Percentiles rank a stretch among this genome's conserved stretches.
These are phyloP conservation scores for Xylaria intraflava DNA, from an alignment of 495 filamentous ascomycete species.

Conservation along the genomic window DNA sequence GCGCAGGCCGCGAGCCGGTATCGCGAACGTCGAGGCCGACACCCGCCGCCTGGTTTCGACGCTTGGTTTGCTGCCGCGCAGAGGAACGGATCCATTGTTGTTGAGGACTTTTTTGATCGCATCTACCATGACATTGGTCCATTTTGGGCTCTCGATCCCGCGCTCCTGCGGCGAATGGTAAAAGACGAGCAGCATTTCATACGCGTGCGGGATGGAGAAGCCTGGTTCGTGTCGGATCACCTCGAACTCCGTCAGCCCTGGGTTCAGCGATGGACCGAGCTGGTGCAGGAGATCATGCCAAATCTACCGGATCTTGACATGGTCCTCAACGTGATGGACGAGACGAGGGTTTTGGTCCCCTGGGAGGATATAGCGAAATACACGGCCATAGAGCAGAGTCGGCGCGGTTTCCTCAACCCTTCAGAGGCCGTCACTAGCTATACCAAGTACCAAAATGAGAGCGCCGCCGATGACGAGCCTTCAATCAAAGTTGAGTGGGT, in stretches of 20 bases:
- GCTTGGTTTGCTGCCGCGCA: conserved; percentile 52
- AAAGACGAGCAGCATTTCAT: conserved; percentile 36
- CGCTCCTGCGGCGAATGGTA: conserved; percentile 37
- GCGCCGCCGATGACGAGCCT: conserved; percentile 1
- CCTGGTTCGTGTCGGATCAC: conserved; percentile 31
- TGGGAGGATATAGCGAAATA: conserved; percentile 48
- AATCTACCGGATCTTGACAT: conserved; percentile 55
- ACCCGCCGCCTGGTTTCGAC: conserved; percentile 57
- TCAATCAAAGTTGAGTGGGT: conserved; percentile 8
- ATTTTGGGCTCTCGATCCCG: conserved; percentile 51
- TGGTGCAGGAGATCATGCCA: conserved; percentile 41
- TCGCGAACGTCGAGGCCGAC: conserved; percentile 45
- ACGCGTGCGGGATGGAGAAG: conserved; percentile 42
- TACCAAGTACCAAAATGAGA: conserved; percentile 8
- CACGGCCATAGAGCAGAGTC: conserved; percentile 37
- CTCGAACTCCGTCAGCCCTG: conserved; percentile 35
- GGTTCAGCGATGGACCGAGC: conserved; percentile 38
- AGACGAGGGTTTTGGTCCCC: conserved; percentile 48
- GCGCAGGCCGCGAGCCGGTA: conserved; percentile 46
- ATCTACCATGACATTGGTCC: conserved; percentile 52
- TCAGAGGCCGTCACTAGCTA: conserved; percentile 10
- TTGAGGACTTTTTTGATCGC: conserved; percentile 56
- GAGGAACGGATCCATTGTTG: conserved; percentile 42
- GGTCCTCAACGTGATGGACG: conserved; percentile 50
- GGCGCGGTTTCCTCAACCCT: conserved; percentile 26